Evolutionary conservation across 768 basidiomycete genomes (phyloP).

Genomic region (Termitomyces sp.): DNA sequence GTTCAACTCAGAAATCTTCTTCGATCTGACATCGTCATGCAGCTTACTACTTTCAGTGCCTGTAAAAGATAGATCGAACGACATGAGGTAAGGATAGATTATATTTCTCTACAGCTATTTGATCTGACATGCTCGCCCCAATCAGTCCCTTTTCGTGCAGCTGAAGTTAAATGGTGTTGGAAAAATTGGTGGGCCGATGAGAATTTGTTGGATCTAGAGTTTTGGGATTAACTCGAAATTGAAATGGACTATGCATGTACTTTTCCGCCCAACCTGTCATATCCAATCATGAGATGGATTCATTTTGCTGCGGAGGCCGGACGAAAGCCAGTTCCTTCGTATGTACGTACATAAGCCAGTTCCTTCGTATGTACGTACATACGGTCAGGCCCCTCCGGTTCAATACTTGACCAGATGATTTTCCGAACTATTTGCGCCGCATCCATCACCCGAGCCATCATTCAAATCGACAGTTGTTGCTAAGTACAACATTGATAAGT

Average conservation of each 20-base stretch:
- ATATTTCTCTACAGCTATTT: not conserved
- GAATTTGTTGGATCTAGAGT: not conserved
- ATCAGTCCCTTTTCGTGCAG: not conserved
- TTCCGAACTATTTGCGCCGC: not conserved
- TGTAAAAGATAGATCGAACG: not conserved
- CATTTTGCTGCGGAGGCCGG: too few species aligned
- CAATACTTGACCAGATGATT: not conserved
- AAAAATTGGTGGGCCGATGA: not conserved
- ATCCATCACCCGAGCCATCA: not conserved
- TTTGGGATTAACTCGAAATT: not conserved
- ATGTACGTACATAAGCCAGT: not conserved
- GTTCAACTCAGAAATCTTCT: not conserved
- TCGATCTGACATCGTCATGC: not conserved
- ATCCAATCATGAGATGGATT: not conserved
- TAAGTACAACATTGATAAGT: too few species aligned
- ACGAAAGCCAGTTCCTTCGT: not conserved
- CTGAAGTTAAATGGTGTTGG: not conserved
- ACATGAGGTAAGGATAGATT: not conserved
- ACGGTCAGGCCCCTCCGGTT: not conserved
- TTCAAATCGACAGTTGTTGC: too few species aligned
- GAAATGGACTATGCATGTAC: not conserved
- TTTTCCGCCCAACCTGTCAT: not conserved
- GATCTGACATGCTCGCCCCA: not conserved
- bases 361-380: not conserved
- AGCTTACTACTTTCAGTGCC: conserved; percentile 6